Evolutionary conservation across 345 rosid genomes (phyloP).

Genomic region (Lagerstroemia speciosa): DNA sequence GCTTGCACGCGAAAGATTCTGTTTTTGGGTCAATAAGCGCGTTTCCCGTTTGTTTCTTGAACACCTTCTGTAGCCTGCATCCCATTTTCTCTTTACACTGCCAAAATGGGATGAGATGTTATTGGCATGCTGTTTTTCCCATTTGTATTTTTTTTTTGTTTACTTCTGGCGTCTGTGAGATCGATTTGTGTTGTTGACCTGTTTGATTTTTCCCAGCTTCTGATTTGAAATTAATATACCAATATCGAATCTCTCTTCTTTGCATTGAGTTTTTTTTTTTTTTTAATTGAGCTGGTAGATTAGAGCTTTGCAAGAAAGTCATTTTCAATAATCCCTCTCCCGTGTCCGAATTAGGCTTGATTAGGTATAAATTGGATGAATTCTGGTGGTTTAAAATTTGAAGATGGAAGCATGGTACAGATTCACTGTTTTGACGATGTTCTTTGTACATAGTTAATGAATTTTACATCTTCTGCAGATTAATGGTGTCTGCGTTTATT

Average conservation of each 20-base stretch:
- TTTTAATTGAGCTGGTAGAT: background rate
- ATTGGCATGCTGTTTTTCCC: background rate
- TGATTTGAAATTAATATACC: background rate
- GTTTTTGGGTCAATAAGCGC: background rate
- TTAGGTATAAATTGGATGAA: background rate
- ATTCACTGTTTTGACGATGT: background rate
- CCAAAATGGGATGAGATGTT: background rate
- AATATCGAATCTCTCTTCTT: background rate
- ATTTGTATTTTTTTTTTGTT: too few relatives aligned
- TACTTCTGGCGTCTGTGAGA: background rate
- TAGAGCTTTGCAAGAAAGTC: background rate
- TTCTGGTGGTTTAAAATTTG: background rate
- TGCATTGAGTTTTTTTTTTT: too few relatives aligned
- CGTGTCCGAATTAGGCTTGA: background rate
- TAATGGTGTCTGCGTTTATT: conserved; percentile 48
- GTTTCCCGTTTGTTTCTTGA: background rate
- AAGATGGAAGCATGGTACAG: background rate
- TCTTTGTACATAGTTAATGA: background rate
- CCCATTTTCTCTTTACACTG: background rate
- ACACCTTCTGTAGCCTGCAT: background rate
- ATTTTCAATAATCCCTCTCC: background rate
- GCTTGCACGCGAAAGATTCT: background rate
- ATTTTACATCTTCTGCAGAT: conserved; percentile 10
- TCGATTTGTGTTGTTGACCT: background rate
- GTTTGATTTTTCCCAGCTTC: background rate